A percentile compares a stretch with the other conserved stretches of the same genome.
Conservation (phyloP, 1,284 basidiomycete genomes). For the Vanrija sp. region DNA sequence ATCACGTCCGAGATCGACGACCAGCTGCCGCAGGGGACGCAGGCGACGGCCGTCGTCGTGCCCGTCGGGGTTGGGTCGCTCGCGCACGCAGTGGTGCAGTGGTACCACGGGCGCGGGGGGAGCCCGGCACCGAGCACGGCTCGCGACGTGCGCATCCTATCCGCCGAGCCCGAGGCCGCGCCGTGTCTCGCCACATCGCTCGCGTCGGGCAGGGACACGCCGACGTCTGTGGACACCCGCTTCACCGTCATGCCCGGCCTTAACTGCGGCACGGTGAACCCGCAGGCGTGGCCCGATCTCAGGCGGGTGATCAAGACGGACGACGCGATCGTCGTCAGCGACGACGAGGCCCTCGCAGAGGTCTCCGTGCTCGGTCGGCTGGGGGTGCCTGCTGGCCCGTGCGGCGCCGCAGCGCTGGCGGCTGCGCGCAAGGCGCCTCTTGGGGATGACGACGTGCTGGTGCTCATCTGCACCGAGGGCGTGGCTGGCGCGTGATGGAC, state of each 20-base stretch:
- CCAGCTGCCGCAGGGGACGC: not conserved
- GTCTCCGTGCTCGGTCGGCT: not conserved
- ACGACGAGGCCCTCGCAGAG: constrained; percentile 2
- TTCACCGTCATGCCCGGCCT: constrained; percentile 17
- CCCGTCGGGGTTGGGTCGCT: constrained; percentile 18
- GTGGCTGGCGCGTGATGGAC: not conserved
- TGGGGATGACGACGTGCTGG: constrained; percentile 9
- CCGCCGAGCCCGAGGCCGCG: constrained; percentile 14
- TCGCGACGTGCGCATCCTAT: constrained; percentile 5
- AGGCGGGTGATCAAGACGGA: not conserved
- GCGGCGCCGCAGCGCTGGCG: constrained; percentile 14
- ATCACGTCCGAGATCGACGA: constrained; percentile 6
- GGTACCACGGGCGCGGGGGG: not conserved
- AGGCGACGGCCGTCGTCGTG: constrained; percentile 10
- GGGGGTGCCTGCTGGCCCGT: constrained; percentile 11
- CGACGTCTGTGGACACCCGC: not conserved
- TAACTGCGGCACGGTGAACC: constrained; percentile 14
- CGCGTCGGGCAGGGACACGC: not conserved
- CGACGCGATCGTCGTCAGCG: constrained; percentile 14
- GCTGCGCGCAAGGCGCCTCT: constrained; percentile 10
- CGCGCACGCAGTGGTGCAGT: constrained; percentile 15
- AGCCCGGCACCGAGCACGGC: not conserved
- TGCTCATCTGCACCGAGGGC: constrained; percentile 18
- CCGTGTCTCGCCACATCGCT: constrained; percentile 12
- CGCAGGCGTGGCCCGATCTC: constrained; percentile 14